phyloP scores from a whole-genome alignment of 148 eudicot species.

The Cornus florida region DNA sequence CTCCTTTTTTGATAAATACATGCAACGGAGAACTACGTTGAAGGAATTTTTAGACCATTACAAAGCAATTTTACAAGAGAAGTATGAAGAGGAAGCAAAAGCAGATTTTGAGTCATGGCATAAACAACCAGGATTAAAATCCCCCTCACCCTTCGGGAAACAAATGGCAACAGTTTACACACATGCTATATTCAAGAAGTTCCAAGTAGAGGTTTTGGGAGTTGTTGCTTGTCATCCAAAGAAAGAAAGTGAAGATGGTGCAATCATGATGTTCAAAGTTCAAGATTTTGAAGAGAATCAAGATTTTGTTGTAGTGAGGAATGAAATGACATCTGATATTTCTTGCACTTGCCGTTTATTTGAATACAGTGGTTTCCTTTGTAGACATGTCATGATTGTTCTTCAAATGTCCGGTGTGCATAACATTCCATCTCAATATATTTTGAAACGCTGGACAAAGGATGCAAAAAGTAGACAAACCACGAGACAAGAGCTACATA shows the following conservation, averaged over 20 bases:
- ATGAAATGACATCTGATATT: conserved; percentile 39
- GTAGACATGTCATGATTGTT: conserved; percentile 57
- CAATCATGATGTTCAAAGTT: conserved; percentile 38
- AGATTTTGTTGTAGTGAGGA: conserved; percentile 46
- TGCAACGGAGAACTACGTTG: conserved; percentile 47
- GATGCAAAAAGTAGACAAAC: conserved; percentile 40
- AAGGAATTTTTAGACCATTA: conserved; percentile 57
- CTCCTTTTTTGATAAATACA: conserved; percentile 52
- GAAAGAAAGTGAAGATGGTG: conserved; percentile 35
- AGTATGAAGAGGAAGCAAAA: conserved; percentile 50
- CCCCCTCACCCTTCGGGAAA: conserved; percentile 64
- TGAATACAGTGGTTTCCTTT: conserved; percentile 47
- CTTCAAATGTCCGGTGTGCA: conserved; percentile 53
- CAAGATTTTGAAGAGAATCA: conserved; percentile 54
- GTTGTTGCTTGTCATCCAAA: conserved; percentile 62
- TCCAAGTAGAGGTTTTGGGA: conserved; percentile 61
- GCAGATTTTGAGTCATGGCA: conserved; percentile 60
- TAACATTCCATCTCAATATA: conserved; percentile 49
- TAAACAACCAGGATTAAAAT: conserved; percentile 56
- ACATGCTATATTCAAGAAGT: conserved; percentile 53
- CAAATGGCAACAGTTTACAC: conserved; percentile 55
- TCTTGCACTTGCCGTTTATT: conserved; percentile 57
- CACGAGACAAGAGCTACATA: conserved; percentile 28
- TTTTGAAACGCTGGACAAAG: conserved; percentile 19
- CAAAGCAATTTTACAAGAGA: conserved; percentile 44